Evolutionary conservation across 345 rosid species (phyloP).

Genomic region (Eucalyptus curtisii): DNA sequence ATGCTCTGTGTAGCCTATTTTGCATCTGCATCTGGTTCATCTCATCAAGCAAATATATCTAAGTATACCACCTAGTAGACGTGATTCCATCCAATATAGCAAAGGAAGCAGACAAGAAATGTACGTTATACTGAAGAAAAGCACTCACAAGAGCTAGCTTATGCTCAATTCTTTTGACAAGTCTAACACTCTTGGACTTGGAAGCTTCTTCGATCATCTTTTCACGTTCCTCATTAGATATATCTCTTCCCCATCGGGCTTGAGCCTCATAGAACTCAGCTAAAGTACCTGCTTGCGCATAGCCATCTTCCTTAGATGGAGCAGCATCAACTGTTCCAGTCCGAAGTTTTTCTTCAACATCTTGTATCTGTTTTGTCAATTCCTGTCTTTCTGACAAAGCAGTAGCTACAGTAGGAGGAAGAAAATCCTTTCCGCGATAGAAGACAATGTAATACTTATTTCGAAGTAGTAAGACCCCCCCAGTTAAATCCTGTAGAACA

Average conservation of each 20-base stretch:
- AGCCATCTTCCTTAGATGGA: conserved; percentile 32
- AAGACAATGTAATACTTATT: conserved; percentile 88
- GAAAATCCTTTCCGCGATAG: conserved; percentile 97
- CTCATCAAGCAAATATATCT: background rate
- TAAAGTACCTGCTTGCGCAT: conserved; percentile 77
- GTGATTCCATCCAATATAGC: background rate
- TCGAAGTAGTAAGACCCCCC: conserved; percentile 88
- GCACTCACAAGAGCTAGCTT: conserved; percentile 69
- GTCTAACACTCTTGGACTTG: conserved; percentile 48
- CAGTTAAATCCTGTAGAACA: conserved; percentile 60
- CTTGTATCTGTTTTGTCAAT: conserved; percentile 62
- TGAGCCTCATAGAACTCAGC: conserved; percentile 98
- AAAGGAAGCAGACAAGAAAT: background rate
- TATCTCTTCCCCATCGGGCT: conserved; percentile 83
- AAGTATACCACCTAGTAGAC: background rate
- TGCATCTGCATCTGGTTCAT: background rate
- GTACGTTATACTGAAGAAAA: background rate
- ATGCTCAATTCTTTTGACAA: conserved; percentile 66
- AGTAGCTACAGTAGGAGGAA: conserved; percentile 78
- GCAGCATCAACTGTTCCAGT: conserved; percentile 26
- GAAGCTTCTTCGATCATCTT: conserved; percentile 88
- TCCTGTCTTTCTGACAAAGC: conserved; percentile 83
- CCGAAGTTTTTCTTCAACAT: conserved; percentile 73
- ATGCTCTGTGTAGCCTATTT: background rate
- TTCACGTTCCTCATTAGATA: conserved; percentile 68